Conservation (phyloP, 1,284 basidiomycete genomes). For the Leccinum pallidistipes region DNA sequence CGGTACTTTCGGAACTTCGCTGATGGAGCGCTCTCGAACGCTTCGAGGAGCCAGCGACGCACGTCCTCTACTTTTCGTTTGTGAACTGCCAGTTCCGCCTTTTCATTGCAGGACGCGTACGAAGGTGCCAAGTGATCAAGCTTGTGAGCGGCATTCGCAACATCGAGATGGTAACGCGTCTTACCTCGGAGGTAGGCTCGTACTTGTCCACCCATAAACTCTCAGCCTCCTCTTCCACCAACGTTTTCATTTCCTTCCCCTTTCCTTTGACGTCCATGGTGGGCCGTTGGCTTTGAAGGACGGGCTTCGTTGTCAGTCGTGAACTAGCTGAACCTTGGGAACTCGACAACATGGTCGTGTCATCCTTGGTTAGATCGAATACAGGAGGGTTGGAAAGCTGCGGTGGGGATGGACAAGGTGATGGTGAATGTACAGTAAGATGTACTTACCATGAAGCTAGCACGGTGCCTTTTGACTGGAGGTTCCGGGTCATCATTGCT, state of each 20-base stretch:
- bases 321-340: conserved; percentile 10
- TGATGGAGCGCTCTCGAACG: conserved; percentile 68
- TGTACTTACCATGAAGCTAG: conserved; percentile 12
- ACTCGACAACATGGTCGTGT: conserved; percentile 2
- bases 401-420: neutral
- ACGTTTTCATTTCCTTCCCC: conserved; percentile 37
- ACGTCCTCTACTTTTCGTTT: conserved; percentile 86
- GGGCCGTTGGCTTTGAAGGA: conserved; percentile 7
- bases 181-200: conserved; percentile 66
- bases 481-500: conserved; percentile 20
- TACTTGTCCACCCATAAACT: conserved; percentile 79
- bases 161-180: conserved; percentile 13
- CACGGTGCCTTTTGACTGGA: conserved; percentile 40
- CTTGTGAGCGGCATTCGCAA: neutral
- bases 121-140: neutral
- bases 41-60: conserved; percentile 82
- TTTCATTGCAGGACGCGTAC: conserved; percentile 28
- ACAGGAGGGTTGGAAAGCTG: conserved; percentile 39
- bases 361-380: conserved; percentile 35
- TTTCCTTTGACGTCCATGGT: conserved; percentile 43
- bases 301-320: neutral
- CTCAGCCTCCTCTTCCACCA: conserved; percentile 37
- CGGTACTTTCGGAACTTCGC: conserved; percentile 75
- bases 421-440: neutral
- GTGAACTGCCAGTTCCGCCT: conserved; percentile 86